Evolutionary conservation across 2,329 filamentous ascomycete genomes (phyloP).

Genomic region (Aspergillus piperis): DNA sequence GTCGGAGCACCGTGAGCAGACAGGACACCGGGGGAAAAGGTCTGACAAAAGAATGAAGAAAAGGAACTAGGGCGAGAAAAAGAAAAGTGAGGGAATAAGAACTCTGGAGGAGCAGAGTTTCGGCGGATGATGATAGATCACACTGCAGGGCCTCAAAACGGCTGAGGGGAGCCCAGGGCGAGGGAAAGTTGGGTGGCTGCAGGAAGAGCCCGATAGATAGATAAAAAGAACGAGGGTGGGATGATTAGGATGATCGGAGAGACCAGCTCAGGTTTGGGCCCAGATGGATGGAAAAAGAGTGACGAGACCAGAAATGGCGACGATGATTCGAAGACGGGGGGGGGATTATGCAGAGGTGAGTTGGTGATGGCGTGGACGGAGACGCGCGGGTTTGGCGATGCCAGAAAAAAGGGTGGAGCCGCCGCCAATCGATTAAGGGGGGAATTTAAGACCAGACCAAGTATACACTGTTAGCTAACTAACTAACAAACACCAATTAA

Average conservation of each 20-base stretch:
- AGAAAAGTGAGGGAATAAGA: slow-evolving; percentile 4
- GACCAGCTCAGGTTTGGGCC: slow-evolving; percentile 8
- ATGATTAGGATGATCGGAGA: slow-evolving; percentile 3
- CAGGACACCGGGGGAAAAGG: not conserved
- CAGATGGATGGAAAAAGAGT: not conserved
- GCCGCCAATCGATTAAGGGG: slow-evolving; percentile 2
- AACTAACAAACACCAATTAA: too few relatives aligned
- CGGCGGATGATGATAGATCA: slow-evolving; percentile 11
- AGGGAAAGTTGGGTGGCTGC: slow-evolving; percentile 10
- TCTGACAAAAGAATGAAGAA: not conserved
- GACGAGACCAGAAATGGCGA: not conserved
- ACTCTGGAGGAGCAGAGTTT: not conserved
- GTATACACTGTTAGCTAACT: not conserved
- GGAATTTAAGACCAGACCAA: not conserved
- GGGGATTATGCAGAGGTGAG: slow-evolving; percentile 11
- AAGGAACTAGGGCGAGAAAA: slow-evolving; percentile 7
- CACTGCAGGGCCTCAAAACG: slow-evolving; percentile 7
- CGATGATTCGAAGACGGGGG: slow-evolving; percentile 9
- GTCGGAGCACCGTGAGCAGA: not conserved
- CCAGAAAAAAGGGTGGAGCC: slow-evolving; percentile 1
- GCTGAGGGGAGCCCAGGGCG: slow-evolving; percentile 1
- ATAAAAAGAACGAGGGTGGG: slow-evolving; percentile 13
- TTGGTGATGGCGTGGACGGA: slow-evolving; percentile 7
- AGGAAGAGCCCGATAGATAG: slow-evolving; percentile 4
- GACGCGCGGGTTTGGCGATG: not conserved